These are phyloP conservation scores for Pseudocercospora fijiensis DNA, from an alignment of 2,329 filamentous ascomycete genomes.

Conservation along the genomic window DNA sequence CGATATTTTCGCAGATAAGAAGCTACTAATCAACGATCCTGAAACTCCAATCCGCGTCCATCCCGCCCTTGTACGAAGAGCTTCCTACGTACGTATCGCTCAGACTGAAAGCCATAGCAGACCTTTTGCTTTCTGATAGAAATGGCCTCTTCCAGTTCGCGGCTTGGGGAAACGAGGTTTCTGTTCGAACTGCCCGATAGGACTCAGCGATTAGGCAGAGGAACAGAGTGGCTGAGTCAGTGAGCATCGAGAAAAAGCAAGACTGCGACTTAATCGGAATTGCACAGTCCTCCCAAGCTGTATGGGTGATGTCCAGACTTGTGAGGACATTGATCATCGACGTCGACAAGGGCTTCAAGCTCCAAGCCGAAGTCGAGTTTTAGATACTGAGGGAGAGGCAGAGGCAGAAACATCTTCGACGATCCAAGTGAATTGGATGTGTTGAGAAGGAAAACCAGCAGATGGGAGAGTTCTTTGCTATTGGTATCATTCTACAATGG, in stretches of 20 bases:
- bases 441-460: no score
- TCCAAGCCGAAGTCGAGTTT: neutral
- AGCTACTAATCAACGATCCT: no score
- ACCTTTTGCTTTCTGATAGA: neutral
- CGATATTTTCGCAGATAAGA: no score
- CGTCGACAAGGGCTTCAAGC: no score
- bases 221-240: neutral
- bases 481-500: constrained; percentile 13
- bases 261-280: neutral
- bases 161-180: neutral
- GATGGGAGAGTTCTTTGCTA: constrained; percentile 19
- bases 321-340: no score
- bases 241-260: neutral
- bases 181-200: neutral
- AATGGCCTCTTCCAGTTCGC: neutral
- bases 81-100: no score
- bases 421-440: neutral
- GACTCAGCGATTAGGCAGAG: neutral
- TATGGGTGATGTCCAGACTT: no score
- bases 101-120: constrained; percentile 2
- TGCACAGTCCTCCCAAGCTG: neutral
- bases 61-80: no score
- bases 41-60: no score
- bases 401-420: neutral
- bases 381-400: neutral